These are phyloP conservation scores for Russula virescens DNA, from an alignment of 768 basidiomycete species.

Conservation along the genomic window DNA sequence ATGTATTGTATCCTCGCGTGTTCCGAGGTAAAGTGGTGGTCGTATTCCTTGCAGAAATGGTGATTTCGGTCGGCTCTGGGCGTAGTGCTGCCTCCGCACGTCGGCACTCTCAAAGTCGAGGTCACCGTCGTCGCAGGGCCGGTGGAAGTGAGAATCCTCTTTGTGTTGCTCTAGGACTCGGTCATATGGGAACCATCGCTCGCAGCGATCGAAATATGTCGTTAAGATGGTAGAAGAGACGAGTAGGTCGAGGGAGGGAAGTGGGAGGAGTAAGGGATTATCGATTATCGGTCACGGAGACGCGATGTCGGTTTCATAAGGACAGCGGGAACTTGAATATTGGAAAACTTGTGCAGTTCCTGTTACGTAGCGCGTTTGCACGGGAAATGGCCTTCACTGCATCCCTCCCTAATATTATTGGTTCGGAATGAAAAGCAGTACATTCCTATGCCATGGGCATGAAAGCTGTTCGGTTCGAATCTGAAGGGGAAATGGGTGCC, in stretches of 20 bases:
- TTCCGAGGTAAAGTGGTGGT: not conserved
- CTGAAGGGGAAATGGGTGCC: no score
- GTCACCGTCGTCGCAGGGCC: conserved; percentile 42
- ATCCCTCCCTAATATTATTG: no score
- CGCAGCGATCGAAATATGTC: conserved; percentile 5
- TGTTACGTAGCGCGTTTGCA: no score
- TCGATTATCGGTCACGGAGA: no score
- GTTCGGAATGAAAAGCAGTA: no score
- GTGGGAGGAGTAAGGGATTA: no score
- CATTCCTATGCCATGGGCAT: no score
- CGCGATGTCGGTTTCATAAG: no score
- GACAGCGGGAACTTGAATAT: no score
- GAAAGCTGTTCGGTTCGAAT: no score
- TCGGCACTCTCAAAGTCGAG: conserved; percentile 36
- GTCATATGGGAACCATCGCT: conserved; percentile 19
- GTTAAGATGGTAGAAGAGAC: not conserved
- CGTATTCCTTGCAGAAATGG: not conserved
- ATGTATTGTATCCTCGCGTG: not conserved
- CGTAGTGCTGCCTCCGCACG: not conserved
- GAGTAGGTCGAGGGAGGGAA: not conserved
- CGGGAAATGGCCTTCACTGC: no score
- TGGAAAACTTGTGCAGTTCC: no score
- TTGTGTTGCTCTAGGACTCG: conserved; percentile 28
- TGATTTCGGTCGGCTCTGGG: not conserved
- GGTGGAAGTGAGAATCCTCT: conserved; percentile 33